These are phyloP conservation scores for Chlorella variabilis DNA, from an alignment of 163 green algal genomes.

Conservation along the genomic window DNA sequence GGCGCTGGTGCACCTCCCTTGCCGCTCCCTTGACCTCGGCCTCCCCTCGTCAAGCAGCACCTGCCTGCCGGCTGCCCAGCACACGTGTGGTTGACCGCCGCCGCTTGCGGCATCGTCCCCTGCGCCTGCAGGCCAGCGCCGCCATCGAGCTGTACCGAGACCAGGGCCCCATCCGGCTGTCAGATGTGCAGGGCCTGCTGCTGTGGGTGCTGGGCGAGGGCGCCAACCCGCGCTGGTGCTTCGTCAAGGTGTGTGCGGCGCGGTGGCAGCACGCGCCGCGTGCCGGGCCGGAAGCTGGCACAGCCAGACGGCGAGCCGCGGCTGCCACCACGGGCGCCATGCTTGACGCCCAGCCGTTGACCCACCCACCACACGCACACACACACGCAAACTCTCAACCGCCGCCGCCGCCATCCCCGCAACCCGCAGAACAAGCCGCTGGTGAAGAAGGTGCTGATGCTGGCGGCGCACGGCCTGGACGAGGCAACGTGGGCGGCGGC, in stretches of 20 bases:
- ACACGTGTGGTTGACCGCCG: no score
- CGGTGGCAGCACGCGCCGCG: no score
- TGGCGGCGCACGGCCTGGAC: slow-evolving; percentile 54
- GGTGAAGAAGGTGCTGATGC: slow-evolving; percentile 55
- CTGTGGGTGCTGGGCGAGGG: slow-evolving; percentile 64
- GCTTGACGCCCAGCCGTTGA: no score
- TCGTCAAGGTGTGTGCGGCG: slow-evolving; percentile 53
- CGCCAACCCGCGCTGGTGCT: slow-evolving; percentile 56
- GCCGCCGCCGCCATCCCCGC: background rate
- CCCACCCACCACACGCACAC: no score
- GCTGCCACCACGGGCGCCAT: no score
- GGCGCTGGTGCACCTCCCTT: no score
- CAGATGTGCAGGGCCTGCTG: slow-evolving; percentile 58
- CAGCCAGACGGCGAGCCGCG: no score
- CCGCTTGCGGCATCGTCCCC: no score
- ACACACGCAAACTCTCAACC: no score
- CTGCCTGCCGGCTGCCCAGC: background rate
- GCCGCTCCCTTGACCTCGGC: no score
- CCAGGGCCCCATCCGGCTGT: slow-evolving; percentile 36
- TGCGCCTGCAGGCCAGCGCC: slow-evolving; percentile 13
- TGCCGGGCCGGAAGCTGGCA: no score
- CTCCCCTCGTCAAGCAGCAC: background rate
- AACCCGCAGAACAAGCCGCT: slow-evolving; percentile 63
- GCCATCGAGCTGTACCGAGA: slow-evolving; percentile 13
- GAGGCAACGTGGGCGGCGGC: slow-evolving; percentile 15